Evolutionary conservation across 345 rosid species (phyloP).

Genomic region (Aurinia saxatilis): DNA sequence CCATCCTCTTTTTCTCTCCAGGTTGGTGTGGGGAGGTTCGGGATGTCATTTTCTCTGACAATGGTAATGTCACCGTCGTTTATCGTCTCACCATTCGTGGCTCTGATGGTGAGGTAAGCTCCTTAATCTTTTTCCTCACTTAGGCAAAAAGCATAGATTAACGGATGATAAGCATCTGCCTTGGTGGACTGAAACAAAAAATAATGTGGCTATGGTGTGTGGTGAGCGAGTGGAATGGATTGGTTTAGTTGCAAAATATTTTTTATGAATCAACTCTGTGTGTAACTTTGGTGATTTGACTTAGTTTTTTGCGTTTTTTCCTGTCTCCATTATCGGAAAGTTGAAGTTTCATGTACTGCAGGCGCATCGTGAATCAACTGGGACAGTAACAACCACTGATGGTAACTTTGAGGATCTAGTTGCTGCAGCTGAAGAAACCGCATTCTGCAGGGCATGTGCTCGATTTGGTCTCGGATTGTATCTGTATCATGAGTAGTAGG

Average conservation of each 20-base stretch:
- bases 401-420: constrained; percentile 53
- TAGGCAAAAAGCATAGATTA: no score
- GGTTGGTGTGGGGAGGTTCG: constrained; percentile 99
- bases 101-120: constrained; percentile 88
- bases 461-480: constrained; percentile 95
- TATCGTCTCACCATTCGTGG: constrained; percentile 92
- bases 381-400: constrained; percentile 54
- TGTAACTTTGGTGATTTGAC: neutral
- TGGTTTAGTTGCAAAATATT: neutral
- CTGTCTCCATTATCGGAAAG: no score
- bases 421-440: constrained; percentile 90
- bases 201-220: neutral
- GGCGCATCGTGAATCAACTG: constrained; percentile 94
- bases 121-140: no score
- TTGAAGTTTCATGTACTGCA: constrained; percentile 20
- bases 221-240: neutral
- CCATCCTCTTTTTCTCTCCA: constrained; percentile 19
- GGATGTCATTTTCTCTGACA: constrained; percentile 84
- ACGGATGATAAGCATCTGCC: neutral
- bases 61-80: constrained; percentile 82
- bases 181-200: neutral
- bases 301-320: neutral
- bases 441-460: constrained; percentile 94
- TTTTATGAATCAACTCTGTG: neutral
- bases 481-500: constrained; percentile 72